These are phyloP conservation scores for Porpolomopsis calyptriformis DNA, from an alignment of 768 basidiomycete genomes.

Conservation along the genomic window DNA sequence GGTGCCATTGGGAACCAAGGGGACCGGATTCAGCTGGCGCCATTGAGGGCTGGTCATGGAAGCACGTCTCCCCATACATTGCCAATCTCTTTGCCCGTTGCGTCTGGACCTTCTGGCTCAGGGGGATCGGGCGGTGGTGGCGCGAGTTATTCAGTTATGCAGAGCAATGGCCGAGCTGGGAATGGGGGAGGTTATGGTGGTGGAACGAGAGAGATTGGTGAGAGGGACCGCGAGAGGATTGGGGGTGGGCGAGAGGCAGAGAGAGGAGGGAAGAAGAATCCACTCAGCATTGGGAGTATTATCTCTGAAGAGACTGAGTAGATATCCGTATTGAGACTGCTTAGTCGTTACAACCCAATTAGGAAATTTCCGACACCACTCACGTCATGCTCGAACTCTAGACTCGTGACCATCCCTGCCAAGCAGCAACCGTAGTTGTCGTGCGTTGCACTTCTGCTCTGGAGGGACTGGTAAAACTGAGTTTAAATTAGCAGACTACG, in stretches of 20 bases:
- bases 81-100: conserved; percentile 7
- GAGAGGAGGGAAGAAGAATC: conserved; percentile 51
- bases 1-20: conserved; percentile 14
- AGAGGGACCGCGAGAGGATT: conserved; percentile 14
- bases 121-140: conserved; percentile 10
- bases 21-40: conserved; percentile 48
- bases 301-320: conserved; percentile 39
- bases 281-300: conserved; percentile 60
- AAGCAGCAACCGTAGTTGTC: too few species aligned
- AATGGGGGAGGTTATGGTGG: conserved; percentile 7
- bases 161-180: conserved; percentile 18
- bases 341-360: too few species aligned
- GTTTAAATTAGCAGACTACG: too few species aligned
- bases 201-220: conserved; percentile 9
- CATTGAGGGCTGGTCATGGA: conserved; percentile 27
- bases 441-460: too few species aligned
- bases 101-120: neutral
- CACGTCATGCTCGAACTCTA: too few species aligned
- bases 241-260: conserved; percentile 27
- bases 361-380: too few species aligned
- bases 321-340: too few species aligned
- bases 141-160: conserved; percentile 27
- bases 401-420: too few species aligned
- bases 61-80: conserved; percentile 10
- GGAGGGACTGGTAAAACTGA: too few species aligned